Evolutionary conservation across 2,329 filamentous ascomycete genomes (phyloP).

Genomic region (Huntiella omanensis): DNA sequence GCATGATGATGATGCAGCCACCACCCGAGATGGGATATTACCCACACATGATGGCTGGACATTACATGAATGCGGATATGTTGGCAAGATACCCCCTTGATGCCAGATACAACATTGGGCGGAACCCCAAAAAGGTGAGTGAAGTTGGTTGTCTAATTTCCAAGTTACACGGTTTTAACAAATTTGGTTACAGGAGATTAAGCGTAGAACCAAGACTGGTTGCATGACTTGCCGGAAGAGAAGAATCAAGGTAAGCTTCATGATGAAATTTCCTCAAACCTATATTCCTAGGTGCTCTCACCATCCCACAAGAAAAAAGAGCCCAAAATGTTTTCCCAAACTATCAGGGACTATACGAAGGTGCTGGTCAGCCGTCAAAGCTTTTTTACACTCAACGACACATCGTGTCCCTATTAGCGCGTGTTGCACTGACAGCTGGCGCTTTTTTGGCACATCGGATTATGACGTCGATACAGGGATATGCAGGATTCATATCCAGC

Average conservation of each 20-base stretch:
- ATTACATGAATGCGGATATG: slow-evolving; percentile 24
- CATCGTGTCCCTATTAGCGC: too few species aligned
- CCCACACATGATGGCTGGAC: slow-evolving; percentile 2
- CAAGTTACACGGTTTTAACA: slow-evolving; percentile 5
- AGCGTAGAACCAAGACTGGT: slow-evolving; percentile 43
- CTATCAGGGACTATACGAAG: too few species aligned
- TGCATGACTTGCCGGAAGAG: slow-evolving; percentile 43
- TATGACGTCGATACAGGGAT: slow-evolving; percentile 2
- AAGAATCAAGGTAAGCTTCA: slow-evolving; percentile 34
- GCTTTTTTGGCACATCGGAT: too few species aligned
- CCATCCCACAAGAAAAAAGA: too few species aligned
- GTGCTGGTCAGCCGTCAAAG: too few species aligned
- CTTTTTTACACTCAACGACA: not conserved
- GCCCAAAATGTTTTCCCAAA: too few species aligned
- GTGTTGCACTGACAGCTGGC: too few species aligned
- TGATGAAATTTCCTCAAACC: too few species aligned
- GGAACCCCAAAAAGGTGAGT: slow-evolving; percentile 36
- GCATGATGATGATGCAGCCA: slow-evolving; percentile 9
- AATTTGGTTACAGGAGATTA: slow-evolving; percentile 31
- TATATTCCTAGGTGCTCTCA: too few species aligned
- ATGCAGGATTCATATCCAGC: not conserved
- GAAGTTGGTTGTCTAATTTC: not conserved
- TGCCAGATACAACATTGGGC: slow-evolving; percentile 27
- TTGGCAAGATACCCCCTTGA: slow-evolving; percentile 29
- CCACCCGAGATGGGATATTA: slow-evolving; percentile 11